phyloP scores from a whole-genome alignment of 805 yeast species.

The Ogataea kodamae region DNA sequence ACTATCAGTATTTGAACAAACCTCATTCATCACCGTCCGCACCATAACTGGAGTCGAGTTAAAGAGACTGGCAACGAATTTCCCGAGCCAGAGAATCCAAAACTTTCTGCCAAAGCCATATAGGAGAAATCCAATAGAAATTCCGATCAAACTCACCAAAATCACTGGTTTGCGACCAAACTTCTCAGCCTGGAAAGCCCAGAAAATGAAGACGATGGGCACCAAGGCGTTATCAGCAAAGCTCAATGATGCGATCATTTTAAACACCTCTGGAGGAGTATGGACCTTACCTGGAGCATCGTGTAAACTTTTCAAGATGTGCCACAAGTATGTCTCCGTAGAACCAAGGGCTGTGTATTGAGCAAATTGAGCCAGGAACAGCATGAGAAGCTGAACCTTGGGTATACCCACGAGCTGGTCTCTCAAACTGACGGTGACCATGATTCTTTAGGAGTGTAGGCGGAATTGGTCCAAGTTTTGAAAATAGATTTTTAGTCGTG shows the following conservation, averaged over 20 bases:
- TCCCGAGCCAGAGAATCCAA: conserved; percentile 1
- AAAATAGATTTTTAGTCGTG: no score
- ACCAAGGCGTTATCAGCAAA: conserved; percentile 1
- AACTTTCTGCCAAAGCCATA: conserved; percentile 2
- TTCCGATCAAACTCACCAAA: neutral
- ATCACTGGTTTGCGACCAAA: conserved; percentile 1
- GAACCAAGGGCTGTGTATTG: conserved; percentile 2
- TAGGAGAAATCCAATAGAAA: conserved; percentile 1
- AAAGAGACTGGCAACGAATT: conserved; percentile 1
- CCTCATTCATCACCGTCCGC: neutral
- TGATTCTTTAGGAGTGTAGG: neutral
- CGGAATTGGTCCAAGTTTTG: no score
- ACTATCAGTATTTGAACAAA: neutral
- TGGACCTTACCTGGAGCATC: no score
- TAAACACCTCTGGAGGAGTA: conserved; percentile 1
- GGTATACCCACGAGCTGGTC: conserved; percentile 1
- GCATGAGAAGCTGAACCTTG: neutral
- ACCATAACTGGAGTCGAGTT: neutral
- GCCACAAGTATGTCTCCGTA: conserved; percentile 3
- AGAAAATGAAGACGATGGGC: neutral
- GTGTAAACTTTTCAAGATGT: conserved; percentile 3
- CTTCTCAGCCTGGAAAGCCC: conserved; percentile 2
- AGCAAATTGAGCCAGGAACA: conserved; percentile 1
- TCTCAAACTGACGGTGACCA: neutral
- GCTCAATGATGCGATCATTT: neutral